Evolutionary conservation across 805 yeast species (phyloP), one percentile per base, ranked within the genome.

Genomic region (Candida hispaniensis): DNA sequence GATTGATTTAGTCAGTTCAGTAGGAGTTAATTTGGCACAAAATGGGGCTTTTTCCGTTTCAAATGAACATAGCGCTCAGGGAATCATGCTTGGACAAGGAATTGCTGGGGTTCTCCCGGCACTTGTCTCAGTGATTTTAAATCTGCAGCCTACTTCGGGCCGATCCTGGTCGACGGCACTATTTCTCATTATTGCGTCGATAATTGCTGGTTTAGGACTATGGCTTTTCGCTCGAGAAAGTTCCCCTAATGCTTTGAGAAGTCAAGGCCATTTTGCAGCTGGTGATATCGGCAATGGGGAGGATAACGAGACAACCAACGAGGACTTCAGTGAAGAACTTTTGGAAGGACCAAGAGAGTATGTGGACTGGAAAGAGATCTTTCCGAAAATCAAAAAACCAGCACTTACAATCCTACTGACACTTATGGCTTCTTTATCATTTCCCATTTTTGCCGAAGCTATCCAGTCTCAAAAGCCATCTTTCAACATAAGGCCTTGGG

Each of bases 61-160:
- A 50, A 86, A 91, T 4, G 66, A 82, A 1, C 67, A 73, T 9
- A 80, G 71, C 51, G 86, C 93, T 7, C 94, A 91, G 49, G 93
- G 80, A 0, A 79, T 79, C 2, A 81, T 91, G 79, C 86, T 86
- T 3, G 98, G 98, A 2, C 94, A 88, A 55, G 94, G 94, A 0
- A 61, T 88, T 11, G 83, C 96, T 0, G 98, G 98, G 2, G 94
- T 91, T 0, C 59, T 88, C 20, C 97, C 98, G 2, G 74, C 94
- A 0, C 51, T 79, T 12, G 75, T 79, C 9, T 67, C 73, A 46
- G n/a, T n/a, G n/a, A n/a, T n/a, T n/a, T n/a, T n/a, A n/a, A n/a
- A n/a, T n/a, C 75, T 74, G 41, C 41, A 67, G 7, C 69, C 79
- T 7, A 72, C 71, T 10, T 32, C 36, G 7, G 28, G 21, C 6